These are phyloP conservation scores for Cucumis cinereus DNA, from an alignment of 306 rosid species.

Conservation along the genomic window DNA sequence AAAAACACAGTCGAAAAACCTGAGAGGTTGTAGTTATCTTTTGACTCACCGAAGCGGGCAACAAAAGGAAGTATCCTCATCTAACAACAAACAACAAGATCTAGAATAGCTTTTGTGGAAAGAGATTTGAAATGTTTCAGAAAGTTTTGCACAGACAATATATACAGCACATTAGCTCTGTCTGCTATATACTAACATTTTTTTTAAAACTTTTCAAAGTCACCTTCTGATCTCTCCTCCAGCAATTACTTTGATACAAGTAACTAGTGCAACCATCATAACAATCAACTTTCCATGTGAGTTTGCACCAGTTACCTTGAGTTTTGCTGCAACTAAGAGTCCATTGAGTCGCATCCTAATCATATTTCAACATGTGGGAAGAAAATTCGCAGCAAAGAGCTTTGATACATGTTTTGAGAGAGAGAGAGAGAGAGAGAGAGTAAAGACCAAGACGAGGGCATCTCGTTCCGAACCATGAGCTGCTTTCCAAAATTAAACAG, in stretches of 20 bases:
- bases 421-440: constrained; percentile 7
- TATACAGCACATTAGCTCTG: constrained; percentile 11
- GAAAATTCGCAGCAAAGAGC: constrained; percentile 30
- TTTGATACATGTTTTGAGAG: constrained; percentile 26
- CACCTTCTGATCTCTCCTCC: not conserved
- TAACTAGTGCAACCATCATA: constrained; percentile 16
- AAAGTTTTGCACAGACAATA: constrained; percentile 7
- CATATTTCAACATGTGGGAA: constrained; percentile 36
- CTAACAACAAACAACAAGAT: not conserved
- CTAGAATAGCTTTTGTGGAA: constrained; percentile 1
- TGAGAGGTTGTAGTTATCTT: not conserved
- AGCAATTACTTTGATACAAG: constrained; percentile 5
- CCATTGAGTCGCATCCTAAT: constrained; percentile 31
- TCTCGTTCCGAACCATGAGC: constrained; percentile 24
- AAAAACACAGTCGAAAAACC: not conserved
- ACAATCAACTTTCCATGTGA: constrained; percentile 23
- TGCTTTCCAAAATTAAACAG: constrained; percentile 25
- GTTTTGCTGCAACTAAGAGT: constrained; percentile 44
- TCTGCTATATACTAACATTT: constrained; percentile 5
- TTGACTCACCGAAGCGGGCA: not conserved
- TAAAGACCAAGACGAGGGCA: constrained; percentile 3
- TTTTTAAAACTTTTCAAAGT: not conserved
- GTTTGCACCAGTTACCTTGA: constrained; percentile 18
- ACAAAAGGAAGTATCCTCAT: not conserved
- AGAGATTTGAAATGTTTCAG: constrained; percentile 3